These are phyloP conservation scores for Yarrowia hollandica DNA, from an alignment of 805 yeast genomes.

Conservation along the genomic window DNA sequence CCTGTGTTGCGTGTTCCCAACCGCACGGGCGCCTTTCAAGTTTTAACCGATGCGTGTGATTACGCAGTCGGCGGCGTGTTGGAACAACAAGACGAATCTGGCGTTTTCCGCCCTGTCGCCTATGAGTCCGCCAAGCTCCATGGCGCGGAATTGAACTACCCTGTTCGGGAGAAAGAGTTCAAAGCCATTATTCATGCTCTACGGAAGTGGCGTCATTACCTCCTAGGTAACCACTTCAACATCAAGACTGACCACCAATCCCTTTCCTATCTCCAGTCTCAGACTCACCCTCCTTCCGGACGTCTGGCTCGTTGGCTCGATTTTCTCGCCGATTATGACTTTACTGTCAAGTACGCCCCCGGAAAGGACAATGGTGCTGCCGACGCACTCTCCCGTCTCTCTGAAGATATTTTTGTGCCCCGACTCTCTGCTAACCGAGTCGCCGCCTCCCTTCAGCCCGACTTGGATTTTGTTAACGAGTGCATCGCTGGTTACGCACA, in stretches of 20 bases:
- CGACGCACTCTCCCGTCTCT: slow-evolving; percentile 32
- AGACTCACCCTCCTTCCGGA: too few relatives aligned
- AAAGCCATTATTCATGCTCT: slow-evolving; percentile 29
- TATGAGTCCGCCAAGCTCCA: neutral
- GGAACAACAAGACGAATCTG: neutral
- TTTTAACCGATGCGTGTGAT: neutral
- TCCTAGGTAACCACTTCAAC: slow-evolving; percentile 3
- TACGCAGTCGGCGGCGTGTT: neutral
- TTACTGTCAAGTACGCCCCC: slow-evolving; percentile 8
- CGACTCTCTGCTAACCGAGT: too few relatives aligned
- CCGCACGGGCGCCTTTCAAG: too few relatives aligned
- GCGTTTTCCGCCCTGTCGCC: neutral
- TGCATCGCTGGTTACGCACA: too few relatives aligned
- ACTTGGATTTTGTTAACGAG: too few relatives aligned
- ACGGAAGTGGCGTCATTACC: slow-evolving; percentile 22
- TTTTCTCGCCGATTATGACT: slow-evolving; percentile 31
- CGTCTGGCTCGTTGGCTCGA: slow-evolving; percentile 32
- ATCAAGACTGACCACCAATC: slow-evolving; percentile 26
- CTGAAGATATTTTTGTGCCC: too few relatives aligned
- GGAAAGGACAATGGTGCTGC: slow-evolving; percentile 32
- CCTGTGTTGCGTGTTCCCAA: too few relatives aligned
- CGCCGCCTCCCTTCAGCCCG: too few relatives aligned
- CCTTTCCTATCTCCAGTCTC: too few relatives aligned
- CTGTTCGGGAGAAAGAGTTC: slow-evolving; percentile 31
- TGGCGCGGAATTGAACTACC: slow-evolving; percentile 24